phyloP scores from a whole-genome alignment of 2,329 filamentous ascomycete genomes.

The Penicillium sp. region DNA sequence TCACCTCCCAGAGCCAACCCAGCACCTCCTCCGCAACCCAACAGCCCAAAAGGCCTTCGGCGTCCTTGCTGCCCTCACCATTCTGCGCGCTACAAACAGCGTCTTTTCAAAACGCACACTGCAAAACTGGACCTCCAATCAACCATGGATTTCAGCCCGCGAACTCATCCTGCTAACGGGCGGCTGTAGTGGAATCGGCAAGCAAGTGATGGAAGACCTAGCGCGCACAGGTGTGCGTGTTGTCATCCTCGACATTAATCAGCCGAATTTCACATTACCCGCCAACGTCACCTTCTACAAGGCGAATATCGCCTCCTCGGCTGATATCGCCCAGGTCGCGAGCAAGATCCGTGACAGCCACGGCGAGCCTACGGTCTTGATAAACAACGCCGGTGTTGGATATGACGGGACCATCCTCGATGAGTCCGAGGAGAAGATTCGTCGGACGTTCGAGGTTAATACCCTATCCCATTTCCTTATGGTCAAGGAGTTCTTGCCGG shows the following conservation, averaged over 20 bases:
- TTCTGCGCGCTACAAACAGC: conserved; percentile 30
- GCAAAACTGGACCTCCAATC: conserved; percentile 32
- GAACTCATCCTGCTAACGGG: conserved; percentile 40
- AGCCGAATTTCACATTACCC: conserved; percentile 32
- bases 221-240: conserved; percentile 30
- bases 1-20: conserved; percentile 28
- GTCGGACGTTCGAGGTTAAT: conserved; percentile 54
- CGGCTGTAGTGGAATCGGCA: conserved; percentile 41
- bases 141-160: conserved; percentile 25
- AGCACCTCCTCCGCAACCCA: conserved; percentile 27
- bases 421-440: conserved; percentile 44
- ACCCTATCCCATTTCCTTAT: conserved; percentile 51
- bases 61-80: conserved; percentile 22
- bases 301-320: conserved; percentile 38
- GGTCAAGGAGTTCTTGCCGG: conserved; percentile 52
- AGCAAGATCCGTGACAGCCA: conserved; percentile 39
- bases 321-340: conserved; percentile 34
- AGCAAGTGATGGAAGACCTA: conserved; percentile 36
- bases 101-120: conserved; percentile 28
- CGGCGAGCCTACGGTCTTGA: conserved; percentile 47
- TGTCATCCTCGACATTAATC: conserved; percentile 39
- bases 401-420: conserved; percentile 49
- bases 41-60: conserved; percentile 30
- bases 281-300: conserved; percentile 39
- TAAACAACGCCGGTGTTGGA: conserved; percentile 53